Evolutionary conservation across 2,329 filamentous ascomycete genomes (phyloP), one percentile per base, ranked within the genome.

Genomic region (Aureobasidium namibiae): DNA sequence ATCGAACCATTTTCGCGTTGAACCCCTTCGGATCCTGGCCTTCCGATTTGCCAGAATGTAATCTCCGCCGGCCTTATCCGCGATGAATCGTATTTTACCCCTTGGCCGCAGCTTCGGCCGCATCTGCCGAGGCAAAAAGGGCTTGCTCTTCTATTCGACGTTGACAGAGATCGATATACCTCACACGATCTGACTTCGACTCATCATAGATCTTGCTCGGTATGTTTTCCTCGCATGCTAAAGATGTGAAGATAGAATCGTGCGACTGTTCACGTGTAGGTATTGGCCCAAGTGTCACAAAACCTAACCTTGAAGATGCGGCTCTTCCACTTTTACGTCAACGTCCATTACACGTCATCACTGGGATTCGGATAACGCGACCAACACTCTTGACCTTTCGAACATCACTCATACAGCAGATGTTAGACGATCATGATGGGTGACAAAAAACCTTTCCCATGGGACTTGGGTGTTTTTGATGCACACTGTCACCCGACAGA

Each of bases 401-500:
- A n/a, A n/a, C n/a, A n/a, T n/a, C n/a, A n/a, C n/a, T n/a, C n/a
- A n/a, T n/a, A 36, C 24, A 45, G 3, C 26, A 8, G 23, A 26
- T 16, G 14, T 2, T 39, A 39, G 18, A 21, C 6, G 9, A 42
- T 5, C 36, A 61, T 21, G 5, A 67, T 69, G 67, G 46, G 59
- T 23, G 58, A 41, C 3, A 13, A 56, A 23, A 59, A 64, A 10
- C 57, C 61, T 2, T 83, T 86, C 23, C 88, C 88, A 13, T 91
- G 88, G 88, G 78, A 86, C 59, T 72, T 86, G 33, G 86, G 85
- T 50, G 77, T 90, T 61, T 89, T 80, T 68, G 89, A 94, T 69
- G 88, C 89, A 23, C 89, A 94, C 75, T 92, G 89, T 72, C 89
- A 94, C 69, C 89, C 89, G 4, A 92, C 89, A 29, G 89, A 92